These are phyloP conservation scores for Echium plantagineum DNA, from an alignment of 257 asterid genomes.

Conservation along the genomic window DNA sequence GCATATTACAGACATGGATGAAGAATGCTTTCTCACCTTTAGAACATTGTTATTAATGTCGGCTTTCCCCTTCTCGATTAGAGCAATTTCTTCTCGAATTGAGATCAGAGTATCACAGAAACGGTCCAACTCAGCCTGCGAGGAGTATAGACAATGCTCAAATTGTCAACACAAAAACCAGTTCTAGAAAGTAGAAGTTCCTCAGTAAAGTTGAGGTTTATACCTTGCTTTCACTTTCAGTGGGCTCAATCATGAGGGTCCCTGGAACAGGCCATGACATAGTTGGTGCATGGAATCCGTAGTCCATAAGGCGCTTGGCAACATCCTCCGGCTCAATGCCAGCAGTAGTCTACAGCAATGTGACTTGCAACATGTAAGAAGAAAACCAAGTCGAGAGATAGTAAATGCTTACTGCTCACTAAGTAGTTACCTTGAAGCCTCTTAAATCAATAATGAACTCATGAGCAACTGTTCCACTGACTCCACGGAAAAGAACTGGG, in stretches of 20 bases:
- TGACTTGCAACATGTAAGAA: constrained; percentile 12
- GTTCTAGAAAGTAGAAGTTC: not conserved
- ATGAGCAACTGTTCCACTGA: constrained; percentile 84
- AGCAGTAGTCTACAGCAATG: constrained; percentile 53
- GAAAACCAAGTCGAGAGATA: not conserved
- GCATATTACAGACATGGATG: too few species aligned
- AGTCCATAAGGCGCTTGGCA: constrained; percentile 96
- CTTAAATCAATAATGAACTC: constrained; percentile 92
- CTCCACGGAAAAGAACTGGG: constrained; percentile 95
- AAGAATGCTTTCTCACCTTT: constrained; percentile 41
- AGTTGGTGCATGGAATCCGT: constrained; percentile 95
- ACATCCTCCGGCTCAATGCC: constrained; percentile 97
- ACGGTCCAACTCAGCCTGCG: constrained; percentile 93
- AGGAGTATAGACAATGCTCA: not conserved
- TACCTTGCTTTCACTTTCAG: constrained; percentile 99
- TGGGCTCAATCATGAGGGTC: constrained; percentile 96
- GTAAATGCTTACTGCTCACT: not conserved
- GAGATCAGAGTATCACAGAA: constrained; percentile 91
- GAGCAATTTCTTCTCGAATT: constrained; percentile 77
- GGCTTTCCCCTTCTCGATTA: constrained; percentile 81
- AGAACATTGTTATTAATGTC: constrained; percentile 79
- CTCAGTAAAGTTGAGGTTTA: not conserved
- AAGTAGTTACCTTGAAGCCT: constrained; percentile 60
- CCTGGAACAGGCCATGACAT: constrained; percentile 99
- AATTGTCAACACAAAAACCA: not conserved